Base-by-base conservation (phyloP, 2,329 filamentous ascomycete species). In the Diaporthe vexans region DNA sequence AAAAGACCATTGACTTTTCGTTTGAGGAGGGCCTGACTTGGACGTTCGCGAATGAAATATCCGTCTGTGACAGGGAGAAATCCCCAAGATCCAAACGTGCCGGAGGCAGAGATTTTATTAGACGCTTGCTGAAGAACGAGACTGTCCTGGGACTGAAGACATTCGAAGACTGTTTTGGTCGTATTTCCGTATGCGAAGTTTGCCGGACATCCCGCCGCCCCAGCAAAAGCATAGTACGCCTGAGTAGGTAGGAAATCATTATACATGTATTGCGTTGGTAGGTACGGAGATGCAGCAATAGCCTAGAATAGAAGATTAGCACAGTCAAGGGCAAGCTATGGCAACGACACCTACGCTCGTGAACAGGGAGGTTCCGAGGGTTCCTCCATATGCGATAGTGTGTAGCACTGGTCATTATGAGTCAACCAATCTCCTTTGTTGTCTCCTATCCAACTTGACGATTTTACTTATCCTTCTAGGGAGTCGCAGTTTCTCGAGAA, bases 1-100 rank as follows among this genome's bases (percentile, higher is more conserved):
- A 48, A 17, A 26, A 54, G 46, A 6, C 81, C 78, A 72, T 84
- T 82, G 17, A 84, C 79, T 29, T 77, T 77, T 19, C 54, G 54
- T 57, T 57, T 57, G 54, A 8, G 79, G 78, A 9, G 76, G 52
- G 21, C 78, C 75, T 3, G 85, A 76, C 29, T 82, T 1, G 84
- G 81, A n/a, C 77, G 75, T 26, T 80, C 78, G 19, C 76, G 76
- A 26, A 84, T 75, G 40, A 81, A 81, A 1, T 63, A 75, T 9
- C 80, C 82, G 75, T 84, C 83, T 24, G 81, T 82, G 0, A 82
- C 82, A 0, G 83, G 83, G 21, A 81, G 78, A 73, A 84, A 84
- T 4, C 79, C 80, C 80, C 79, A 81, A 6, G 76, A 76, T 10
- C 77, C 78, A 15, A 75, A 77, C 17, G 63, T 76, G 11, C 54